Evolutionary conservation across 805 yeast genomes (phyloP).

Genomic region (Ogataea zsoltii): DNA sequence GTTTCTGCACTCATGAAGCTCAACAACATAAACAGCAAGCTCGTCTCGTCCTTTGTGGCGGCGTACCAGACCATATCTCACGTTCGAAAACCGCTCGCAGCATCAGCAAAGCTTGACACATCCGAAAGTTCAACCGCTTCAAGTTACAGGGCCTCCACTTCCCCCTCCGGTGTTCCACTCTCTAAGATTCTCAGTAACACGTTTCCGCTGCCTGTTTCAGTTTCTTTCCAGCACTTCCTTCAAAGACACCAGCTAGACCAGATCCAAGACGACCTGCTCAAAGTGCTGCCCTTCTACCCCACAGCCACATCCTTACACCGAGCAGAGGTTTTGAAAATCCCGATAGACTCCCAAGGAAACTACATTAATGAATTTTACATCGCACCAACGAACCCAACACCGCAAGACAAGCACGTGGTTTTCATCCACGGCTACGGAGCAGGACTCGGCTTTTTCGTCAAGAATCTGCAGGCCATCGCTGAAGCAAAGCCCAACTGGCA

Average conservation of each 20-base stretch:
- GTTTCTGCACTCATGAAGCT: constrained; percentile 5
- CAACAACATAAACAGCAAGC: constrained; percentile 10
- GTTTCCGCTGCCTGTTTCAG: constrained; percentile 57
- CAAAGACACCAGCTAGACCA: constrained; percentile 28
- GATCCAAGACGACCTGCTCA: constrained; percentile 47
- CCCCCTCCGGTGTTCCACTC: constrained; percentile 69
- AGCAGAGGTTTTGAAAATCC: constrained; percentile 53
- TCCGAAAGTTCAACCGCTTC: neutral
- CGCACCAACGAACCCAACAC: constrained; percentile 34
- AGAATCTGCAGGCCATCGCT: constrained; percentile 53
- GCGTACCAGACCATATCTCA: constrained; percentile 17
- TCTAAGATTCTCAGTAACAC: constrained; percentile 50
- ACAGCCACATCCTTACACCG: constrained; percentile 47
- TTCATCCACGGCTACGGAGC: constrained; percentile 94
- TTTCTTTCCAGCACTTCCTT: constrained; percentile 55
- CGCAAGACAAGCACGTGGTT: constrained; percentile 52
- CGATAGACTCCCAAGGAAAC: constrained; percentile 46
- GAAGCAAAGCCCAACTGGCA: constrained; percentile 52
- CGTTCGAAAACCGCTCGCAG: constrained; percentile 12
- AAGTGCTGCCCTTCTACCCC: constrained; percentile 58
- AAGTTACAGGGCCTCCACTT: constrained; percentile 53
- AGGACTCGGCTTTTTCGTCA: constrained; percentile 76
- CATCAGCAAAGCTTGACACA: constrained; percentile 4
- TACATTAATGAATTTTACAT: constrained; percentile 78
- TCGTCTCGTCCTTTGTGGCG: constrained; percentile 14